Base-by-base conservation (phyloP, 2,329 filamentous ascomycete species). In the Colletotrichum caudatum region DNA sequence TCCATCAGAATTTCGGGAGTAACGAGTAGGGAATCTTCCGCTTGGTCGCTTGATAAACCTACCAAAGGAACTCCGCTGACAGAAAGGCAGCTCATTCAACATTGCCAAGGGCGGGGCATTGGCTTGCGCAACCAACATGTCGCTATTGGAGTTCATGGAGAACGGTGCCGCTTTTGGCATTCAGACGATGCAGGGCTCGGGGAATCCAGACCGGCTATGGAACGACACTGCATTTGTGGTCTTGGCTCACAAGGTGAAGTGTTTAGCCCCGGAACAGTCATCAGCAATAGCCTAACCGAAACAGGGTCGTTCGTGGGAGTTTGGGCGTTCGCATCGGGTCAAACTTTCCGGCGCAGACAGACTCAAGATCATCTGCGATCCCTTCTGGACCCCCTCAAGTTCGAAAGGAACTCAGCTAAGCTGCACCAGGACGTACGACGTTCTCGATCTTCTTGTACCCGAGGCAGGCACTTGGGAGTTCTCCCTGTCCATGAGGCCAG, bases 81-180 rank as follows among this genome's bases (percentile, higher is more conserved):
- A 4, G 4, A 7, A 29, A 7, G 3, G n/a, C 29, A 65, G 64
- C 20, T 44, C 64, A 1, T 62, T 67, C 23, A 62, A 46, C 1
- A 61, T 44, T 11, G 57, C 57, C 35, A 23, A 16, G 20, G 64
- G 56, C 14, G 64, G 29, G 5, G 64, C 56, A 2, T 8, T 60
- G 8, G 64, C 64, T 3, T 29, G 18, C n/a, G 2, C 46, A 37
- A 8, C 2, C 5, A 2, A 1, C n/a, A 41, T 51, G n/a, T 26
- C 46, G 20, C 12, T 67, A 0, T 2, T 7, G 29, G n/a, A 44
- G 18, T 67, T 44, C 18, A 60, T 67, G 5, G 23, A 44, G 33
- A 51, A 46, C 2, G 64, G 64, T 8, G 64, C 64, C 7, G 35
- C 46, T 2, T 67, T 67, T 7, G 64, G 64, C 20, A 44, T 67